Evolutionary conservation across 1,284 basidiomycete species (phyloP), one percentile per base, ranked within the genome.

Genomic region (Ceratobasidium sp.): DNA sequence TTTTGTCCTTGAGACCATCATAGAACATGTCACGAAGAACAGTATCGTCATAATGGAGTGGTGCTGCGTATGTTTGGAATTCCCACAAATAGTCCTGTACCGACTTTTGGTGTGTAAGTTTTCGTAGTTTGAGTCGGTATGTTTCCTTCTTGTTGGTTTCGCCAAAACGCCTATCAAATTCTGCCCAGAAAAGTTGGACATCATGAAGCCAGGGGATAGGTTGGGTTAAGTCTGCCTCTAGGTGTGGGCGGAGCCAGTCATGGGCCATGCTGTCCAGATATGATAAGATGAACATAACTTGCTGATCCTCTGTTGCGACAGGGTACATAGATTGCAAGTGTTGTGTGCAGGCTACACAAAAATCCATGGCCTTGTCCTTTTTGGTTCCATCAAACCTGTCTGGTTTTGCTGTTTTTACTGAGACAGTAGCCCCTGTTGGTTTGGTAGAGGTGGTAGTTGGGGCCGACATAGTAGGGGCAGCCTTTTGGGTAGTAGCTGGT

Each of bases 71-170:
- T 1, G 18, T 33, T 12, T 61, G 42, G 36, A 51, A 49, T 6
- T 40, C n/a, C 0, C 11, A 11, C 5, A 60, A 8, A n/a, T 60
- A 60, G 1, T 61, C 67, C 25, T 71, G 67, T 9, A 71, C 56
- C 0, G n/a, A n/a, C 46, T 36, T 14, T 14, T 36, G 21, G 8
- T 71, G 67, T 61, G 60, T 51, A 0, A 59, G n/a, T 5, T 30
- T 21, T 5, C 25, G 4, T 9, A 60, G 28, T 61, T 71, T 71
- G 1, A 3, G 1, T 4, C 44, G 11, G 21, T 49, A 7, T 7
- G 23, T 38, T 25, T 60, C 33, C 8, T 14, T 21, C n/a, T 21
- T 2, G 18, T 71, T 60, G 30, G 42, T 21, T 4, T 60, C 44
- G 5, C 56, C 28, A 48, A 28, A 71, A 2, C 21, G 12, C 3